phyloP scores from a whole-genome alignment of 306 rosid genomes.

The Lablab purpureus region DNA sequence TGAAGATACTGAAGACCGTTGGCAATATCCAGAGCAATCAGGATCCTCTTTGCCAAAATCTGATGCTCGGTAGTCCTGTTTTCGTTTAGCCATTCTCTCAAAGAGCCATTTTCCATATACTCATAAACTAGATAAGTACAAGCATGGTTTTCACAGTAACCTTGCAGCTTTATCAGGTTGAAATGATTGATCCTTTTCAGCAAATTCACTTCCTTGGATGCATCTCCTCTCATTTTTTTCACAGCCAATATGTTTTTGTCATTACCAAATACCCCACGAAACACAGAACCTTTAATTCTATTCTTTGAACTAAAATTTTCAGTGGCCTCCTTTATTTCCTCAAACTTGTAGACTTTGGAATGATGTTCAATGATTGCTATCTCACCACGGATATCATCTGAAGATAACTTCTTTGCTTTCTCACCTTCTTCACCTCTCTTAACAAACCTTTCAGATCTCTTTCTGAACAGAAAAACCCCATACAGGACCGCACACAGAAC shows the following conservation, averaged over 20 bases:
- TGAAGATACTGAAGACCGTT: conserved; percentile 87
- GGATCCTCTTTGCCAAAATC: conserved; percentile 66
- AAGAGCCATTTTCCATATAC: conserved; percentile 74
- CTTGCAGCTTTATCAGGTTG: conserved; percentile 72
- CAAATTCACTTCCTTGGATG: conserved; percentile 64
- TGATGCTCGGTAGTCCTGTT: conserved; percentile 40
- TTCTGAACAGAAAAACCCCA: conserved; percentile 41
- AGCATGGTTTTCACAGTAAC: conserved; percentile 56
- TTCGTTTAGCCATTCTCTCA: conserved; percentile 69
- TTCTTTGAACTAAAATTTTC: conserved; percentile 61
- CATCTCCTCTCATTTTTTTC: conserved; percentile 56
- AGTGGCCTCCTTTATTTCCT: conserved; percentile 61
- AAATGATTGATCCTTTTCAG: conserved; percentile 69
- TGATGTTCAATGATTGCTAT: conserved; percentile 59
- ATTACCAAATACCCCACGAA: conserved; percentile 50
- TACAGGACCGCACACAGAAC: conserved; percentile 35
- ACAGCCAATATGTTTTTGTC: conserved; percentile 50
- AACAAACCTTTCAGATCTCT: conserved; percentile 30
- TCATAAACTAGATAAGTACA: conserved; percentile 65
- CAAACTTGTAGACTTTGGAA: conserved; percentile 51
- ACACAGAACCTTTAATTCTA: conserved; percentile 59
- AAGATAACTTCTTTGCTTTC: conserved; percentile 23
- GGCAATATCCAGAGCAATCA: conserved; percentile 81
- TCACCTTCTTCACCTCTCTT: neutral
- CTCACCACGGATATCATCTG: conserved; percentile 52